phyloP scores from a whole-genome alignment of 106 monocot genomes.

The Hemerocallis citrina region DNA sequence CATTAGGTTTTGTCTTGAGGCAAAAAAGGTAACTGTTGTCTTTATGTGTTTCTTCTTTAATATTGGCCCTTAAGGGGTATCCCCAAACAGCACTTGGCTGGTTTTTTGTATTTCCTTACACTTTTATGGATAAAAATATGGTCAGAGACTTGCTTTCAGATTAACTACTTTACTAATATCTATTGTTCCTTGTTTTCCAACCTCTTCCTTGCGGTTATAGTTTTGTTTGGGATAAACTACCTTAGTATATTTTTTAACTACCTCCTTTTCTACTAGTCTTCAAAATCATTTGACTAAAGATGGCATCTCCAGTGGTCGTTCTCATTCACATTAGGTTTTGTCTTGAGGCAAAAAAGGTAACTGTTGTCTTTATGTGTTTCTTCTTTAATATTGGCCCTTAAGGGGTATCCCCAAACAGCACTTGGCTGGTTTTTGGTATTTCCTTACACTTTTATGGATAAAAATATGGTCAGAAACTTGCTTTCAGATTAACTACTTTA shows the following conservation, averaged over 20 bases:
- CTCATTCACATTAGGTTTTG: background rate
- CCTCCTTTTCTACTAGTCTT: no score
- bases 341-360: background rate
- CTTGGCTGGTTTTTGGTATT: background rate
- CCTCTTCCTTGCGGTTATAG: no score
- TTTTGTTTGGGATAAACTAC: background rate
- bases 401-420: background rate
- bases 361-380: background rate
- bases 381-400: background rate
- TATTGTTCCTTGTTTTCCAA: background rate
- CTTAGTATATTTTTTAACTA: no score
- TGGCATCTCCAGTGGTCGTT: background rate
- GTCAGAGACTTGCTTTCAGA: background rate
- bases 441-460: background rate
- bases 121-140: background rate
- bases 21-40: background rate
- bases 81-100: background rate
- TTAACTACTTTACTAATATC: background rate
- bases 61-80: background rate
- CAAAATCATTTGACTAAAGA: background rate
- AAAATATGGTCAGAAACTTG: background rate
- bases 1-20: background rate
- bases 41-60: background rate
- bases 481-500: background rate
- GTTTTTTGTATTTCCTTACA: background rate